These are phyloP conservation scores for Rhodomyrtus psidioides DNA, from an alignment of 441 rosid species.

Conservation along the genomic window DNA sequence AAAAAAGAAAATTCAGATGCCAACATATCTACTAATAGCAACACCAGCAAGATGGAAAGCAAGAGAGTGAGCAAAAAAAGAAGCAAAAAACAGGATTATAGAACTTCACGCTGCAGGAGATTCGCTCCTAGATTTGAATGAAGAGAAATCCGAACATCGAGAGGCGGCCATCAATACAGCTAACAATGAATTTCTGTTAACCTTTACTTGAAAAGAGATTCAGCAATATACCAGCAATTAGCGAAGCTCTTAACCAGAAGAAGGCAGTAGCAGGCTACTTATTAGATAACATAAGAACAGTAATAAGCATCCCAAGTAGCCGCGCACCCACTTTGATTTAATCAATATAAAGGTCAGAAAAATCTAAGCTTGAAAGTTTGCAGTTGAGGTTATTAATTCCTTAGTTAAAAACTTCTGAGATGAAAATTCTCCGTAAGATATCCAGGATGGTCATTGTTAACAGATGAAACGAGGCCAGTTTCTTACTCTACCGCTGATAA, in stretches of 20 bases:
- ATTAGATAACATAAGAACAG: not conserved
- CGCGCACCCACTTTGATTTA: not conserved
- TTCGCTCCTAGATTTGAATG: not conserved
- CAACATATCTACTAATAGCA: not conserved
- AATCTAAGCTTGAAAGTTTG: not conserved
- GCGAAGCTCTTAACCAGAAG: not conserved
- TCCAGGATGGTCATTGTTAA: not conserved
- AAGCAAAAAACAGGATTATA: not conserved
- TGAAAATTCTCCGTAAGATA: not conserved
- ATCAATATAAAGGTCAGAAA: not conserved
- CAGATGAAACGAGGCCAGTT: not conserved
- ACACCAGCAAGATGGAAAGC: not conserved
- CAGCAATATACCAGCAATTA: not conserved
- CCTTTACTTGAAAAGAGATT: not conserved
- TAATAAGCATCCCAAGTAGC: not conserved
- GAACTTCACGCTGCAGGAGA: not conserved
- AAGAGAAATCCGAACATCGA: not conserved
- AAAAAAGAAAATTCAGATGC: not conserved
- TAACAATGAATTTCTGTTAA: not conserved
- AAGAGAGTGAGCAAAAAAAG: not conserved
- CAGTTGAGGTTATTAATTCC: not conserved
- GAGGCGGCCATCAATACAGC: not conserved
- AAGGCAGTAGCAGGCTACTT: not conserved
- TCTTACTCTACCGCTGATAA: not conserved
- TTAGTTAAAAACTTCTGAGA: not conserved